phyloP scores from a whole-genome alignment of 305 asterid species.

The Fraxinus sp. region DNA sequence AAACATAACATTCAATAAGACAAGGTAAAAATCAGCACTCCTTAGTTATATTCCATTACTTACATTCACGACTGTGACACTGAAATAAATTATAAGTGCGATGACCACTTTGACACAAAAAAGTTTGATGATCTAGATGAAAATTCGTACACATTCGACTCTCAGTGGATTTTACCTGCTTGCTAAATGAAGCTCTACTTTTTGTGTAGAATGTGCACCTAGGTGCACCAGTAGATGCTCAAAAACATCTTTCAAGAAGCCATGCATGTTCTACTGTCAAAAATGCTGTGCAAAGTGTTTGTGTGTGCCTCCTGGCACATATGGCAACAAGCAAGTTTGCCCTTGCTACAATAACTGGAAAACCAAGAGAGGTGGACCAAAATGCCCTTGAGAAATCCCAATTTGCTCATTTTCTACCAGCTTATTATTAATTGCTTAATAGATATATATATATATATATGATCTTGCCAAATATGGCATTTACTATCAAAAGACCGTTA shows the following conservation, averaged over 20 bases:
- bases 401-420: not conserved
- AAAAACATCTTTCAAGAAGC: slow-evolving; percentile 50
- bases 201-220: slow-evolving; percentile 42
- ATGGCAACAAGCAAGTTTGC: slow-evolving; percentile 58
- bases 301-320: slow-evolving; percentile 62
- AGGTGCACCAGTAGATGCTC: slow-evolving; percentile 56
- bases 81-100: not conserved
- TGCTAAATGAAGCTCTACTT: not conserved
- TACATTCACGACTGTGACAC: not conserved
- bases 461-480: not conserved
- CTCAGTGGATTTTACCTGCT: not conserved
- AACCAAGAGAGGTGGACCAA: slow-evolving; percentile 55
- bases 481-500: not conserved
- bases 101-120: not conserved
- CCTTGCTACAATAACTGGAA: slow-evolving; percentile 70
- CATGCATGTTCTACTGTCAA: slow-evolving; percentile 51
- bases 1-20: not conserved
- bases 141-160: not conserved
- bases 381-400: slow-evolving; percentile 41
- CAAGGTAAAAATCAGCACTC: not conserved
- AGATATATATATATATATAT: not conserved
- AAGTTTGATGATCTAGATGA: not conserved
- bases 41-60: not conserved
- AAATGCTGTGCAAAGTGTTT: slow-evolving; percentile 50
- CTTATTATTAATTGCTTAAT: slow-evolving; percentile 1